Percentiles rank a stretch among this genome's conserved stretches.
These are phyloP conservation scores for Vigna mungo DNA, from an alignment of 306 rosid species.

Conservation along the genomic window DNA sequence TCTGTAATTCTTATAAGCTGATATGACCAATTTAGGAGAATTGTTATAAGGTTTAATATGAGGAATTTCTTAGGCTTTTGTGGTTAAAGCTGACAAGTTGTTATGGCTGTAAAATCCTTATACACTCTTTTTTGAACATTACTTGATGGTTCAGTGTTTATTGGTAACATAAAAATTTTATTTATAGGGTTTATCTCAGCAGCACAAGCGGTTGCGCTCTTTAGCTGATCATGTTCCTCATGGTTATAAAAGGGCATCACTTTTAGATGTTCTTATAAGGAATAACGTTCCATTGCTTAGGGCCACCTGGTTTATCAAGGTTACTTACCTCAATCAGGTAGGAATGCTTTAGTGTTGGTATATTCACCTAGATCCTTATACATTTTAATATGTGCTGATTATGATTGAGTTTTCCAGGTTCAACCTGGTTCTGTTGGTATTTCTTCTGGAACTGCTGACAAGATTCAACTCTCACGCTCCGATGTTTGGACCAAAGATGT, in stretches of 20 bases:
- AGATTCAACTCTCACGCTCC: slow-evolving; percentile 74
- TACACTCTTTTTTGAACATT: not conserved
- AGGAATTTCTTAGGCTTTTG: slow-evolving; percentile 26
- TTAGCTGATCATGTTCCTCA: slow-evolving; percentile 87
- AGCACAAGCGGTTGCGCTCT: slow-evolving; percentile 76
- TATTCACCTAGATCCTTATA: not conserved
- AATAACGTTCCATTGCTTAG: slow-evolving; percentile 91
- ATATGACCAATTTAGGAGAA: slow-evolving; percentile 1
- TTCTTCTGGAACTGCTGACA: slow-evolving; percentile 73
- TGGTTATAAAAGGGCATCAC: slow-evolving; percentile 59
- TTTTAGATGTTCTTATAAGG: slow-evolving; percentile 84
- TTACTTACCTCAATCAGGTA: slow-evolving; percentile 92
- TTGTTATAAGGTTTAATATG: slow-evolving; percentile 16
- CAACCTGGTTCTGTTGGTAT: slow-evolving; percentile 65
- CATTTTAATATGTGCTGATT: not conserved
- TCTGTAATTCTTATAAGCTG: slow-evolving; percentile 27
- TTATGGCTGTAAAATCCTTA: slow-evolving; percentile 27
- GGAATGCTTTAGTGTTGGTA: slow-evolving; percentile 10
- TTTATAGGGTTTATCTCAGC: slow-evolving; percentile 89
- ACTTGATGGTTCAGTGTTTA: slow-evolving; percentile 22
- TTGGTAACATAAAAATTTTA: not conserved
- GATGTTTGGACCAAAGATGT: slow-evolving; percentile 94
- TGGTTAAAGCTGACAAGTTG: slow-evolving; percentile 20
- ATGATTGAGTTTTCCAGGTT: slow-evolving; percentile 62
- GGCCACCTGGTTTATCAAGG: slow-evolving; percentile 96